phyloP scores from a whole-genome alignment of 352 stramenopile genomes.

The Blastocystis sp. region DNA sequence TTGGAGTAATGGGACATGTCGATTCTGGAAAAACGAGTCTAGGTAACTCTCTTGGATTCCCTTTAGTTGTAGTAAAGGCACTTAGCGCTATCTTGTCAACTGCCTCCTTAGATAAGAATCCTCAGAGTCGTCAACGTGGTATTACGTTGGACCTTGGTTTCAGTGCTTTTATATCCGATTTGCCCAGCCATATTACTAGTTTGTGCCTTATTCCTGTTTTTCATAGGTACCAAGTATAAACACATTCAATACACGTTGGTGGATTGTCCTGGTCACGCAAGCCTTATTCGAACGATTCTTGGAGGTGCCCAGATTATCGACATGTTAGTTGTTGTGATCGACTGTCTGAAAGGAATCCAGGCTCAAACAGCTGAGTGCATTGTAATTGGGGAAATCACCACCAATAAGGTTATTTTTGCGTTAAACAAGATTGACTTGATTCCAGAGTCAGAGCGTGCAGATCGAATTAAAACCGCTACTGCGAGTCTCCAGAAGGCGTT shows the following conservation, averaged over 20 bases:
- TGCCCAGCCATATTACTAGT: conserved; percentile 57
- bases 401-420: conserved; percentile 80
- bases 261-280: conserved; percentile 91
- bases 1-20: conserved; percentile 95
- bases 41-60: conserved; percentile 49
- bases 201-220: conserved; percentile 66
- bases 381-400: conserved; percentile 85
- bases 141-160: conserved; percentile 98
- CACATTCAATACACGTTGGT: conserved; percentile 86
- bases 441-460: conserved; percentile 69
- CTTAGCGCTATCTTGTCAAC: conserved; percentile 93
- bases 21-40: conserved; percentile 95
- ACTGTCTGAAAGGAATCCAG: conserved; percentile 92
- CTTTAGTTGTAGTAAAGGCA: conserved; percentile 77
- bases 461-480: conserved; percentile 71
- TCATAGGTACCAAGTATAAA: conserved; percentile 60
- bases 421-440: conserved; percentile 96
- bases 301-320: conserved; percentile 97
- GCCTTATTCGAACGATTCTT: conserved; percentile 97
- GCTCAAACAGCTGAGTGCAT: conserved; percentile 95
- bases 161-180: conserved; percentile 80
- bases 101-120: conserved; percentile 92
- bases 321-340: conserved; percentile 85
- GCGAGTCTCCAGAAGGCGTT: conserved; percentile 73
- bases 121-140: conserved; percentile 86